Evolutionary conservation across 2,329 filamentous ascomycete genomes (phyloP).

Genomic region (Colletotrichum ledebouriae): DNA sequence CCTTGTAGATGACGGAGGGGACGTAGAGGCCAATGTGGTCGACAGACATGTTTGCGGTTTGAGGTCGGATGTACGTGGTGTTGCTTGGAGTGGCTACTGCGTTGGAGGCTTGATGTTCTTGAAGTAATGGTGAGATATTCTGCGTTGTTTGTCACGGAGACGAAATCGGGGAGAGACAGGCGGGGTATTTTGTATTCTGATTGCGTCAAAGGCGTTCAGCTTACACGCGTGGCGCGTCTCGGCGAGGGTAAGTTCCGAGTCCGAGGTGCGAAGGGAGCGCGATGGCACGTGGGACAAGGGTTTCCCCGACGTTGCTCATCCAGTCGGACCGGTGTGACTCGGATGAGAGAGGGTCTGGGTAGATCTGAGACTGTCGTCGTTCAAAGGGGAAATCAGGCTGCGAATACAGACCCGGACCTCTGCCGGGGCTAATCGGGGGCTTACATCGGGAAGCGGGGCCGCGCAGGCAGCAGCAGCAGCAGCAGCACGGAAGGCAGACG

Average conservation of each 20-base stretch:
- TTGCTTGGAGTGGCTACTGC: too few relatives aligned
- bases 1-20: slow-evolving; percentile 47
- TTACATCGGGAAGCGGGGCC: background rate
- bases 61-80: background rate
- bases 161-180: background rate
- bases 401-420: background rate
- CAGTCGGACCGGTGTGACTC: slow-evolving; percentile 13
- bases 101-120: background rate
- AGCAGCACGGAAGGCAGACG: background rate
- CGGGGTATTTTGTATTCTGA: slow-evolving; percentile 28
- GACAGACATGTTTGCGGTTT: slow-evolving; percentile 49
- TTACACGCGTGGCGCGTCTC: background rate
- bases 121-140: background rate
- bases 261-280: slow-evolving; percentile 25
- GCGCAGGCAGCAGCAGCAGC: slow-evolving; percentile 31
- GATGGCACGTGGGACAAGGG: slow-evolving; percentile 15
- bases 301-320: too few relatives aligned
- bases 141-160: background rate
- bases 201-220: slow-evolving; percentile 5
- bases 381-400: too few relatives aligned
- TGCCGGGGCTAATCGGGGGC: background rate
- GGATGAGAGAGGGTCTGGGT: background rate
- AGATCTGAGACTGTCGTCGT: too few relatives aligned
- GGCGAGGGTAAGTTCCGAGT: slow-evolving; percentile 8
- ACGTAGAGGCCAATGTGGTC: slow-evolving; percentile 52